Base-by-base conservation (phyloP, 768 basidiomycete genomes). In the Mycena maculata region DNA sequence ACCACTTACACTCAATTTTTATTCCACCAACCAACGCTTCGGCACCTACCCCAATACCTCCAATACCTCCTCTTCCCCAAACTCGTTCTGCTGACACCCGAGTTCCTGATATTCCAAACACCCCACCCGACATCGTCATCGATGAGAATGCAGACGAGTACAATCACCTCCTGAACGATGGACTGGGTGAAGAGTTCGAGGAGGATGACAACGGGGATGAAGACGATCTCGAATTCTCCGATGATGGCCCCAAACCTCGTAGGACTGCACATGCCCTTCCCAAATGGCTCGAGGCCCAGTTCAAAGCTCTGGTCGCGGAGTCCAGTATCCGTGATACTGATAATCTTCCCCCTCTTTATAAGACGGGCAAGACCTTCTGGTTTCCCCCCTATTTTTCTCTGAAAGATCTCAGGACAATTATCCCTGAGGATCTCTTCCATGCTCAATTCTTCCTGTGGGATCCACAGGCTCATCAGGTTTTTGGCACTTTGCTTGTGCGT, bases 311-410 rank as follows among this genome's bases (percentile, higher is more conserved):
- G 10, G 28, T 52, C 9, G 30, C 15, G 30, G 50, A 30, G 4
- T 30, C 50, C 16, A 20, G 28, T 31, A 15, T 31, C 7, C 50
- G 50, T 18, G 28, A 33, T 8, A 30, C 10, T 4, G 28, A 33
- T n/a, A 30, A 30, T 31, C 28, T 52, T 33, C 50, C 50, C 8
- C 11, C 50, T 33, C 50, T 52, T 9, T 52, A 52, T 33, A 27
- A 30, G 28, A 20, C 7, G 10, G 11, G n/a, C 50, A 30, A n/a
- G 33, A 48, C 47, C 7, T 52, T 52, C n/a, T 52, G 50, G 50
- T 52, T 52, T n/a, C 30, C 50, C n/a, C 50, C 50, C 11, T 52
- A 31, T 20, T 52, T 52, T 33, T 52, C 28, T 15, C n/a, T 52
- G 28, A 10, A 31, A n/a, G 20, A 52, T 31, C 18, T 30, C 15